phyloP scores from a whole-genome alignment of 106 monocot genomes.

The Apostasia ramifera region DNA sequence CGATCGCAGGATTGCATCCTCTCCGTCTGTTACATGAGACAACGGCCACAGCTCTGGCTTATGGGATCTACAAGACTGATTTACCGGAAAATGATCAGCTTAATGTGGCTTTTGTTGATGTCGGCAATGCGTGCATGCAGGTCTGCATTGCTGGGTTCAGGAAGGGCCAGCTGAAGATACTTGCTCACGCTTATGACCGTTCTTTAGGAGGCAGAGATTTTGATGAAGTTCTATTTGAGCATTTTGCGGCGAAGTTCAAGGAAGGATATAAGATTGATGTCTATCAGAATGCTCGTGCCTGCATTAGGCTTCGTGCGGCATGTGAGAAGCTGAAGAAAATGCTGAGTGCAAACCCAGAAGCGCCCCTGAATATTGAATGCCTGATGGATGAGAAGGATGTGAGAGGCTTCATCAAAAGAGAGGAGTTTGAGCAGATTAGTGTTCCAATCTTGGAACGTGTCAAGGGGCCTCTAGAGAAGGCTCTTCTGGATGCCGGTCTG shows the following conservation, averaged over 20 bases:
- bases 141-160: conserved; percentile 41
- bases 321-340: conserved; percentile 67
- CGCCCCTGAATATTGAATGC: conserved; percentile 58
- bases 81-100: conserved; percentile 35
- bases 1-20: conserved; percentile 52
- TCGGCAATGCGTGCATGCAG: conserved; percentile 58
- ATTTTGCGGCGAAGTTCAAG: conserved; percentile 55
- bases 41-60: conserved; percentile 42
- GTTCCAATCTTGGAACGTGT: conserved; percentile 42
- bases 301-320: conserved; percentile 37
- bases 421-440: conserved; percentile 58
- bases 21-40: conserved; percentile 47
- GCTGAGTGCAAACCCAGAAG: conserved; percentile 60
- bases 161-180: conserved; percentile 43
- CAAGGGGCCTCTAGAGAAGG: conserved; percentile 37
- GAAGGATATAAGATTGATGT: conserved; percentile 55
- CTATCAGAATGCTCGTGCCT: conserved; percentile 36
- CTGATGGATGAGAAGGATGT: conserved; percentile 74
- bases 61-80: conserved; percentile 60
- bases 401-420: conserved; percentile 44
- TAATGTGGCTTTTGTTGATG: conserved; percentile 55
- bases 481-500: conserved; percentile 27
- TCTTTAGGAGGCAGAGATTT: conserved; percentile 66
- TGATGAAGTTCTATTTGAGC: conserved; percentile 41
- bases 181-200: conserved; percentile 34